These are phyloP conservation scores for Claviceps sp. DNA, from an alignment of 2,329 filamentous ascomycete genomes.

Conservation along the genomic window DNA sequence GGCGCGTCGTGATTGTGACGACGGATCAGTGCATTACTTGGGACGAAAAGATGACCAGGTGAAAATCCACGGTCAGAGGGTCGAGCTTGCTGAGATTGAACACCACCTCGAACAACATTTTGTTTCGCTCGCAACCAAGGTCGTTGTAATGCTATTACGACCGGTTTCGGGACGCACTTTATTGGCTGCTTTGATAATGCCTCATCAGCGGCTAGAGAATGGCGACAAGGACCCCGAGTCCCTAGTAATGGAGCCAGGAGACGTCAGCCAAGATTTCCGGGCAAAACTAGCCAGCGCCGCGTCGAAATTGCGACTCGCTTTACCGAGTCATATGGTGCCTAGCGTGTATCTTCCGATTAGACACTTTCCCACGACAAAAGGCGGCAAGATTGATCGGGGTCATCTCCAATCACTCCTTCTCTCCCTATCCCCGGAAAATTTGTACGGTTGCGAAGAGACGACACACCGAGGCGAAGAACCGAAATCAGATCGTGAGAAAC, in stretches of 20 bases:
- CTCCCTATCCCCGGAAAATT: neutral
- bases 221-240: neutral
- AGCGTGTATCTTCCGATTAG: neutral
- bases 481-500: neutral
- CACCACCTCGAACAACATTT: neutral
- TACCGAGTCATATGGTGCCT: neutral
- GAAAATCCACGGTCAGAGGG: constrained; percentile 40
- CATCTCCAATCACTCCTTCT: neutral
- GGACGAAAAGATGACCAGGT: constrained; percentile 21
- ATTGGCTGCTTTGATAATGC: too few relatives aligned
- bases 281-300: neutral
- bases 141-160: neutral
- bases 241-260: neutral
- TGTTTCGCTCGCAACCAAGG: neutral
- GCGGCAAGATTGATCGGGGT: neutral
- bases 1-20: constrained; percentile 16
- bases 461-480: neutral
- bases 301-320: neutral
- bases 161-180: too few relatives aligned
- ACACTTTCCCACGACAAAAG: neutral
- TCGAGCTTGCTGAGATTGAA: constrained; percentile 26
- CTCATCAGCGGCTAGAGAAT: neutral
- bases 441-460: neutral
- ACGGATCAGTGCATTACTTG: constrained; percentile 10
- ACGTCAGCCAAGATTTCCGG: neutral